phyloP scores from a whole-genome alignment of 2,329 filamentous ascomycete species.

The Lizonia empirigonia region DNA sequence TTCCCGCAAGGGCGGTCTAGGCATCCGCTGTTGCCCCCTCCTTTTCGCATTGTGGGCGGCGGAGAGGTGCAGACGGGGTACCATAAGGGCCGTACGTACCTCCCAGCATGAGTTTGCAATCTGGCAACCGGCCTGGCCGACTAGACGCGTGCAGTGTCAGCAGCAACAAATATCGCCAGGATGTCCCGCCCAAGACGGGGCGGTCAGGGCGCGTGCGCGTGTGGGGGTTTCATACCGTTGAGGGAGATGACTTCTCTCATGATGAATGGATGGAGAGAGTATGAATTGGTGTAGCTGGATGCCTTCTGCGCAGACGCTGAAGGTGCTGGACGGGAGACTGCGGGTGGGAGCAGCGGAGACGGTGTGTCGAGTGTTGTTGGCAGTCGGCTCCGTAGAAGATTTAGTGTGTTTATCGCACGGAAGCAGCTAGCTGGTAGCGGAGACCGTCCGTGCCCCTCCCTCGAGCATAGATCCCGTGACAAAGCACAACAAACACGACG shows the following conservation, averaged over 20 bases:
- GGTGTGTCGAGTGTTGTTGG: constrained; percentile 33
- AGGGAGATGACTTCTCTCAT: constrained; percentile 99
- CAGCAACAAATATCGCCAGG: constrained; percentile 38
- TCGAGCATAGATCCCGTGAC: constrained; percentile 4
- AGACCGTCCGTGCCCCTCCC: constrained; percentile 9
- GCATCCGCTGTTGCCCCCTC: constrained; percentile 42
- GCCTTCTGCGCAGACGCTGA: constrained; percentile 16
- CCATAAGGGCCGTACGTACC: constrained; percentile 67
- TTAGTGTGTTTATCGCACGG: constrained; percentile 20
- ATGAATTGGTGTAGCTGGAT: constrained; percentile 35
- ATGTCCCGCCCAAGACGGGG: constrained; percentile 46
- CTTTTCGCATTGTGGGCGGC: constrained; percentile 19
- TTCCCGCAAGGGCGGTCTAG: constrained; percentile 35
- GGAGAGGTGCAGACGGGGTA: constrained; percentile 16
- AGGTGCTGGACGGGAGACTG: constrained; percentile 22
- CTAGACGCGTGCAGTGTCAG: constrained; percentile 68
- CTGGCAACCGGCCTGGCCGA: constrained; percentile 99
- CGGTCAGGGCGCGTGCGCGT: constrained; percentile 37
- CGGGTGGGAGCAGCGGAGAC: constrained; percentile 28
- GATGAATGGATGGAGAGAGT: constrained; percentile 52
- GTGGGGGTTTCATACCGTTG: constrained; percentile 74
- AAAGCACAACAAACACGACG: constrained; percentile 10
- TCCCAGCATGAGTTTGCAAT: constrained; percentile 99
- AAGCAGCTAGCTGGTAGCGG: constrained; percentile 18
- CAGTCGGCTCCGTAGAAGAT: constrained; percentile 14